A percentile compares a stretch with the other conserved stretches of the same genome.
phyloP scores from a whole-genome alignment of 805 yeast species.

The Pichia scutulata region DNA sequence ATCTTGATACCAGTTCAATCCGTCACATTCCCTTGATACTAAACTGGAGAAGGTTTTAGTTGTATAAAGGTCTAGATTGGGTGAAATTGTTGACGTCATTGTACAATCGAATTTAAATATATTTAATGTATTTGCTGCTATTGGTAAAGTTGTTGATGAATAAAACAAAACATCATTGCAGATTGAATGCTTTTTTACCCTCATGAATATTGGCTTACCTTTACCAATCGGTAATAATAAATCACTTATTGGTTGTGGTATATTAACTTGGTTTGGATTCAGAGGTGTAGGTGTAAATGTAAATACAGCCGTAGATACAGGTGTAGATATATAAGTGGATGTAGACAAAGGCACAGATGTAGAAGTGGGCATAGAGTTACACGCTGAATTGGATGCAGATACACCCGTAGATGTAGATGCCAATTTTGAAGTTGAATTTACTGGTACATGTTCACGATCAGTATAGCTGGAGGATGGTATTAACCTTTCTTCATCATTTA shows the following conservation, averaged over 20 bases:
- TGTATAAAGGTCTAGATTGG: conserved; percentile 4
- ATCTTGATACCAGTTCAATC: conserved; percentile 2
- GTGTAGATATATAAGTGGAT: too few species aligned
- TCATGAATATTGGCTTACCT: background rate
- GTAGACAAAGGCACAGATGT: too few species aligned
- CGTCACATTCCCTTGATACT: background rate
- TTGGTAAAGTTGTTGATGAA: background rate
- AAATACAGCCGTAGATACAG: background rate
- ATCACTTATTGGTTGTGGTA: background rate
- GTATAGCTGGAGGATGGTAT: background rate
- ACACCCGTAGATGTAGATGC: background rate
- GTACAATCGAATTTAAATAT: conserved; percentile 7
- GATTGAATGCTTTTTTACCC: background rate
- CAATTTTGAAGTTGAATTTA: too few species aligned
- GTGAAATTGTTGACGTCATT: background rate
- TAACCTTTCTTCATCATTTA: background rate
- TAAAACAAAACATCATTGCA: background rate
- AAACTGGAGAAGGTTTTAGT: background rate
- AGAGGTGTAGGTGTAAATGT: background rate
- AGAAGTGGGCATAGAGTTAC: too few species aligned
- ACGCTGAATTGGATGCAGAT: too few species aligned
- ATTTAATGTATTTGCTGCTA: background rate
- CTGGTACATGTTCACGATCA: background rate
- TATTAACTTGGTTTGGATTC: too few species aligned
- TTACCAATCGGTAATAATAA: background rate